Evolutionary conservation across 768 basidiomycete species (phyloP).

Genomic region (Hemileccinum rubropunctum): DNA sequence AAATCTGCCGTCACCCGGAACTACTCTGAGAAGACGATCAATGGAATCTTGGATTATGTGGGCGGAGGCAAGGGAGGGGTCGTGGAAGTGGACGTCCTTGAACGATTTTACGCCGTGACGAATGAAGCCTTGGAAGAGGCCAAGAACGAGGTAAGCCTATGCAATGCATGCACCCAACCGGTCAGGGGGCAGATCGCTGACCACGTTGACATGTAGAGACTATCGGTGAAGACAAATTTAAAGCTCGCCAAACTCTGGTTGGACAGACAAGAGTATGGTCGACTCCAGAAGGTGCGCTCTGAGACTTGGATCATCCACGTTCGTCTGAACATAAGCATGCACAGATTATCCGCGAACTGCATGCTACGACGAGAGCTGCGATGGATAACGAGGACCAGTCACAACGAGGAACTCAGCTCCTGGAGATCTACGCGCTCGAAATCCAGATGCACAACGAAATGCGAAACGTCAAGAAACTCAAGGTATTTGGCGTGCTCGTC

Average conservation of each 20-base stretch:
- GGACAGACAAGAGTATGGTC: constrained; percentile 86
- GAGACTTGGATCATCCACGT: neutral
- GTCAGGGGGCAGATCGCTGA: neutral
- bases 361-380: constrained; percentile 56
- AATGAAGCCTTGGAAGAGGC: constrained; percentile 88
- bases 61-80: constrained; percentile 81
- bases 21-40: constrained; percentile 98
- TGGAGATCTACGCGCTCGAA: constrained; percentile 97
- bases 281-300: constrained; percentile 68
- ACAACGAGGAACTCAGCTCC: constrained; percentile 88
- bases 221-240: constrained; percentile 93
- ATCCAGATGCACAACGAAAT: constrained; percentile 99
- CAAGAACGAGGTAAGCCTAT: constrained; percentile 80
- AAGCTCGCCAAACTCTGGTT: constrained; percentile 98
- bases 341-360: constrained; percentile 77
- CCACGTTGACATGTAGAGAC: constrained; percentile 48
- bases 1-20: constrained; percentile 94
- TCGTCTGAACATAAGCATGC: neutral
- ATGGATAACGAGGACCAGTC: constrained; percentile 80
- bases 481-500: constrained; percentile 45
- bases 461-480: constrained; percentile 92
- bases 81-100: constrained; percentile 82
- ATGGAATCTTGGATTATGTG: constrained; percentile 96
- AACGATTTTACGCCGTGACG: constrained; percentile 94
- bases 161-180: too few relatives aligned